Evolutionary conservation across 176 grass and related monocot species (phyloP).

Genomic region (Thinopyrum elongatum): DNA sequence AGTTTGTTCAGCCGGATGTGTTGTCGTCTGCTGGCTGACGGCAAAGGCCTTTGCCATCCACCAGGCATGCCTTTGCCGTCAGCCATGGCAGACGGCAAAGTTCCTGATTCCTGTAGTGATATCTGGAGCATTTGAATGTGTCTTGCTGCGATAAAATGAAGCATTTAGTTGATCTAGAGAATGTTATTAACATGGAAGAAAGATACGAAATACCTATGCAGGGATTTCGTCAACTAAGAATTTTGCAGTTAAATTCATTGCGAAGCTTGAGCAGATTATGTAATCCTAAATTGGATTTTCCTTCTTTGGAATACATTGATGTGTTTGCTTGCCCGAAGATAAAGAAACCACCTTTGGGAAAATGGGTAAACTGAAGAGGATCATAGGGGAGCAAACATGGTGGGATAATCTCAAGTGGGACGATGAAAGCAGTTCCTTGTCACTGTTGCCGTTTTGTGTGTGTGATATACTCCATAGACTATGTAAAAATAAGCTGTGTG

Average conservation of each 20-base stretch:
- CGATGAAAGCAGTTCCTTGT: background rate
- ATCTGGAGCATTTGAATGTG: conserved; percentile 30
- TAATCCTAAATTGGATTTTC: conserved; percentile 11
- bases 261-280: conserved; percentile 28
- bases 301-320: conserved; percentile 39
- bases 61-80: too few relatives aligned
- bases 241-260: conserved; percentile 20
- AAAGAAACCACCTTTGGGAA: conserved; percentile 12
- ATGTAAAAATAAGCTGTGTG: too few relatives aligned
- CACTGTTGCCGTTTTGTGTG: background rate
- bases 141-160: conserved; percentile 38
- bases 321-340: conserved; percentile 33
- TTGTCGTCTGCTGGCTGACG: too few relatives aligned
- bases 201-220: background rate
- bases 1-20: too few relatives aligned
- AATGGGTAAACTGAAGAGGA: conserved; percentile 23
- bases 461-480: too few relatives aligned
- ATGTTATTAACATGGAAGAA: background rate
- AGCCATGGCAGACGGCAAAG: too few relatives aligned
- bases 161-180: conserved; percentile 12
- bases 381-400: conserved; percentile 35
- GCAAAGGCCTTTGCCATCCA: too few relatives aligned
- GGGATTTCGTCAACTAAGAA: background rate
- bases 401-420: conserved; percentile 44
- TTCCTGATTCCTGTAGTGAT: too few relatives aligned